Base-by-base conservation (phyloP, 73 alveolate genomes). In the Durusdinium trenchii region DNA sequence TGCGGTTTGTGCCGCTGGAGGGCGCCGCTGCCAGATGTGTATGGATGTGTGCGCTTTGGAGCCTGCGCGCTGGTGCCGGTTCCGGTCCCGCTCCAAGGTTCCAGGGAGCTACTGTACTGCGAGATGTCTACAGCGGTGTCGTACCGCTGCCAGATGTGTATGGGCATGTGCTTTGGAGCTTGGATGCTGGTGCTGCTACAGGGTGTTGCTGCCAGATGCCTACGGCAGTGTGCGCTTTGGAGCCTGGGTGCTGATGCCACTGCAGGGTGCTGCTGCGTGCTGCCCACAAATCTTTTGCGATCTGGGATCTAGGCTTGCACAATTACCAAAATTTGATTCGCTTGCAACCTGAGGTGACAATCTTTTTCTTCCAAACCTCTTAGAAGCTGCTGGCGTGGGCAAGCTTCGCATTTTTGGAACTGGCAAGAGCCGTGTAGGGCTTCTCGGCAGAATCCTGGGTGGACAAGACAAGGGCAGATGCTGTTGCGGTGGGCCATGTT, bases 361-460 rank as follows among this genome's bases (percentile, higher is more conserved):
- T 30, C 94, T 94, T 12, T 94, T 94, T 67, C 71, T 94, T 85
- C 99, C 99, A 16, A 94, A 94, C 71, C 91, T 78, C 42, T 42
- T 94, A 67, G 99, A 94, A 40, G 93, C 99, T 35, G 99, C 99
- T 36, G 99, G 99, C 42, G 42, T 78, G 30, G 99, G 99, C 38
- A 94, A 78, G 71, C 99, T 94, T 47, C 91, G 99, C 42, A 45
- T 94, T 60, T 94, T 94, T 85, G 99, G 99, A 69, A 38, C 40
- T 57, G 99, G 99, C 82, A 50, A 36, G 51, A 94, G 50, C 69
- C 99, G 99, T 32, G 99, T 94, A 64, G 91, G 99, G 98, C 35
- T 26, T 30, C 98, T 69, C 23, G 89, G 42, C 76, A 23, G 23
- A 54, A 54, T 9, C n/a, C n/a, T n/a, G n/a, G n/a, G n/a, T n/a